These are phyloP conservation scores for Xylariaceae sp. DNA, from an alignment of 2,329 filamentous ascomycete genomes.

Conservation along the genomic window DNA sequence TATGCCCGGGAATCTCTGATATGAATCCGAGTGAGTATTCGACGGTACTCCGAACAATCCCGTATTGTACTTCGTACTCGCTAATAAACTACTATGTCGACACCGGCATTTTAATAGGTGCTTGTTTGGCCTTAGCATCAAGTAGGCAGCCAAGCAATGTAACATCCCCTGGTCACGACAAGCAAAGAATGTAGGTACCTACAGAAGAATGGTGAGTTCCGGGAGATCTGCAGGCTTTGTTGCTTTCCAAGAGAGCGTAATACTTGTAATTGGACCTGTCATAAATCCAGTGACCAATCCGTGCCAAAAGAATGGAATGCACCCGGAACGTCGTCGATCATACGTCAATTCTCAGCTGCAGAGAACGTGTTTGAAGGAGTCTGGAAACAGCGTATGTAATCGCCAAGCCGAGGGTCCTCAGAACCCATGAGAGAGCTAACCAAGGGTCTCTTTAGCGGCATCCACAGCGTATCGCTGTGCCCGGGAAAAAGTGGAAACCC, in stretches of 20 bases:
- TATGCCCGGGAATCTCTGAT: too few species aligned
- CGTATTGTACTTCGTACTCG: background rate
- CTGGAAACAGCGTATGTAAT: background rate
- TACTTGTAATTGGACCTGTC: background rate
- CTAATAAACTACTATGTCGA: background rate
- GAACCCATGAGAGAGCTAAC: background rate
- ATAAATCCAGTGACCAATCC: background rate
- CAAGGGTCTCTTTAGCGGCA: background rate
- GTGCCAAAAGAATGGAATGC: background rate
- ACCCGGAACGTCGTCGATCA: background rate
- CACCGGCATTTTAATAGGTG: background rate
- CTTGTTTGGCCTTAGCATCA: background rate
- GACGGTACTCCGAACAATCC: too few species aligned
- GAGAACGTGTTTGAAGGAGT: background rate
- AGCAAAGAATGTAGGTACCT: background rate
- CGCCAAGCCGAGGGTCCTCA: background rate
- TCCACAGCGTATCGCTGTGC: background rate
- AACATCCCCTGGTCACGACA: background rate
- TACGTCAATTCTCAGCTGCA: background rate
- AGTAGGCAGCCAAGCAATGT: background rate
- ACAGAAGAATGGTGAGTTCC: background rate
- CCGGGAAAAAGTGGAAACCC: background rate
- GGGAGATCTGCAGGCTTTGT: background rate
- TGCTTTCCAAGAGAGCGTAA: background rate
- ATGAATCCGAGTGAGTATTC: too few species aligned